Evolutionary conservation across 1,284 basidiomycete species (phyloP), one percentile per base, ranked within the genome.

Genomic region (Bjerkandera adusta): DNA sequence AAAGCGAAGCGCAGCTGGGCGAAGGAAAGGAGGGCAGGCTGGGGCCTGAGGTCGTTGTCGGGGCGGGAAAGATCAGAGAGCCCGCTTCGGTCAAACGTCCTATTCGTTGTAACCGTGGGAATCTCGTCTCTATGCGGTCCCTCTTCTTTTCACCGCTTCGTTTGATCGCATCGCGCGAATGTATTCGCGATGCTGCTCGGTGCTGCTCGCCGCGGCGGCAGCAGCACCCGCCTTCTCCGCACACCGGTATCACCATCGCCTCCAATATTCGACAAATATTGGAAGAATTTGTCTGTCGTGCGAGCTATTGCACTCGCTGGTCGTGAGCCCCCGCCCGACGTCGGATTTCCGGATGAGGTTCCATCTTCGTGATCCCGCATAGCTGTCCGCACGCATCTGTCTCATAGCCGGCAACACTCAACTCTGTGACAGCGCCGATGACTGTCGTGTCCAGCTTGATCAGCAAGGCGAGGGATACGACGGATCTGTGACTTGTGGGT

Each of bases 111-210:
- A 41, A 6, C 44, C 44, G 49, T 46, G 45, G 49, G 49, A 50
- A 47, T 47, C 25, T 37, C 44, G 48, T 49, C 47, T 47, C 51
- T 52, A 49, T 29, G 42, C 35, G 33, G 36, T 26, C 22, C n/a
- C 36, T 15, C 22, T 35, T 45, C 43, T 49, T 49, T 43, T 49
- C 47, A 25, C 36, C 36, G 34, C 38, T 26, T 44, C 39, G 7
- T 43, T 42, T 40, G 46, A 48, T 48, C 22, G 12, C n/a, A 26
- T 48, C 32, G 40, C 24, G 32, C 26, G 8, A n/a, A n/a, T 20
- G 25, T 11, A 29, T 32, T 32, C 18, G 5, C 37, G 21, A n/a
- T 43, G 30, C 24, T 43, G 4, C 22, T 34, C 25, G 32, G 20
- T 35, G 22, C 30, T 43, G 42, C 42, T 22, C 42, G 16, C 8